Base-by-base conservation (phyloP, 495 filamentous ascomycete genomes). In the Haplographium delicatum region DNA sequence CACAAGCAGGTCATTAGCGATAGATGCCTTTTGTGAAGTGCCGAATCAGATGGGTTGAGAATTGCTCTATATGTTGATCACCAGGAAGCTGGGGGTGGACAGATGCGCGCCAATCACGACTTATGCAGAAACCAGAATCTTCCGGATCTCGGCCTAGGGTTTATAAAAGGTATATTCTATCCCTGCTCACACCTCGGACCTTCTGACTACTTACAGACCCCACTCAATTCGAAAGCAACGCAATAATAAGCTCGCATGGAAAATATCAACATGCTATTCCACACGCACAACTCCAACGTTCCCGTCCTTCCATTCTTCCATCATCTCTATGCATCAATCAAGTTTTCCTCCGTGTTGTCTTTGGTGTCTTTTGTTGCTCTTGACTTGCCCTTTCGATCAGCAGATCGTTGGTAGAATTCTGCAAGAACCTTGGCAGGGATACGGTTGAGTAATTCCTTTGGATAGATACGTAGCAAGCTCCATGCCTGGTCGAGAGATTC, bases 401-500 rank as follows among this genome's bases (percentile, higher is more conserved):
- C 70, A 22, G 80, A 81, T 51, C 94, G 78, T 57, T 82, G 77
- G 70, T 97, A 99, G 72, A 84, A 99, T 68, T 96, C 86, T 62
- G 95, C 83, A 51, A 99, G 78, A 38, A 94, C 72, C 69, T 94
- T 91, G 74, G 88, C 85, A 44, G 93, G 94, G 63, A 99, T 95
- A 71, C 91, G 88, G 72, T 97, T 99, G 59, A 99, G 85, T 60
- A 96, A 72, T 61, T 97, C 94, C 78, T 91, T 94, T 60, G 91
- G 91, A 72, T 91, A 97, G 67, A 97, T 94, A 58, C 94, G 80
- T 47, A 99, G 80, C 62, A 99, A 66, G 62, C 88, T 89, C 93
- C 93, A 99, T 53, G 93, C 94, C 58, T 91, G 81, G 64, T 99
- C 93, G 39, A 99, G 76, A 25, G 86, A 90, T 68, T 99, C 93